Evolutionary conservation across 2,329 filamentous ascomycete genomes (phyloP), one percentile per base, ranked within the genome.

Genomic region (Calonectria pauciramosa): DNA sequence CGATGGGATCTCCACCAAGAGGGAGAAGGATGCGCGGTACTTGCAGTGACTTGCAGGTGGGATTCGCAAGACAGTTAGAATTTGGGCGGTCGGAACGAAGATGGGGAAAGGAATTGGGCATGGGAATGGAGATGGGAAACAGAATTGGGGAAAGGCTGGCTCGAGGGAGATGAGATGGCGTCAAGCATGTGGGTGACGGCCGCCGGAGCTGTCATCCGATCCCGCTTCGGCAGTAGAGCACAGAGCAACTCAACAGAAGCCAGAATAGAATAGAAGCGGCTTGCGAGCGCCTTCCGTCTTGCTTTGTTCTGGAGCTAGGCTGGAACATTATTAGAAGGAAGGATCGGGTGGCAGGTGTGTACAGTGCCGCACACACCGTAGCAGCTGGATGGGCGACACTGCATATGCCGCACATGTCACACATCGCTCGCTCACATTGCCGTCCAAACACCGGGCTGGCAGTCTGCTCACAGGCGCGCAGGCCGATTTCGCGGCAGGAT

Each of bases 81-180:
- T 56, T 38, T 56, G 23, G 56, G 28, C 20, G 28, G 59, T 70
- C 44, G 68, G 56, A 64, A 52, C 49, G 68, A 32, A 47, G 56
- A 63, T 52, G 68, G 56, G 56, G 41, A 32, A 49, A 49, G 52
- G 16, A 28, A 59, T 56, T 49, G 28, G 36, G 59, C 59, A 64
- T 71, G 68, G 70, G 70, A 38, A 66, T 67, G 38, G 32, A 49
- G 4, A 68, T 71, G 69, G 60, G 38, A 56, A 71, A 59, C 49
- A 54, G 6, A 26, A 66, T 66, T 51, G 56, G 41, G 38, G 30
- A 51, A 60, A 64, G 54, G 54, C 18, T 52, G 49, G 49, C 49
- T 16, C 26, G 32, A 47, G 51, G 49, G 30, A 52, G 52, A 60
- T 64, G 52, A 44, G 51, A 72, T 68, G 64, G 32, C 38, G 54